Base-by-base conservation (phyloP, 1,139 yeast species). In the Sugiyamaella japonica region DNA sequence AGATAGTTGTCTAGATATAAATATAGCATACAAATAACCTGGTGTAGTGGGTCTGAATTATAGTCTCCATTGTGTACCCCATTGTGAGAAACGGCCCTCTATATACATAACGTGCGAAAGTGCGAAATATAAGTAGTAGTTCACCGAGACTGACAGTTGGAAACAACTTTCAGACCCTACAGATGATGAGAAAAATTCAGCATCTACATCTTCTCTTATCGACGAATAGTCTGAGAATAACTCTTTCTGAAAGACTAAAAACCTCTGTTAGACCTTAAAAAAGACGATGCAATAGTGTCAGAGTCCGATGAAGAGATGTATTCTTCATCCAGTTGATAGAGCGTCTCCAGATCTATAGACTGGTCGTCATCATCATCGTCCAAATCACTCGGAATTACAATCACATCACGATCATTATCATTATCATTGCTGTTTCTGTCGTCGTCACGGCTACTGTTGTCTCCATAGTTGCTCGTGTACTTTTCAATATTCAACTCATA, bases 381-480 rank as follows among this genome's bases (percentile, higher is more conserved):
- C 15, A 47, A 47, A 36, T 47, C 50, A 36, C 50, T 47, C 15
- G 50, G 50, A 29, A 47, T 28, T 7, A 47, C 23, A 16, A 47
- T 37, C 25, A 20, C 25, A 3, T 20, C 25, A 20, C 6, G 25
- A 16, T 15, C 36, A 5, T 46, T 43, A 20, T 13, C 15, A 12
- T 13, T 17, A 45, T 34, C 31, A 39, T 47, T 28, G 13, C 16
- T 16, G 15, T 6, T 40, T 16, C n/a, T 31, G 9, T 17, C 31
- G n/a, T 20, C 32, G n/a, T 40, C 32, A 17, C 43, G 17, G 23
- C 43, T 17, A 15, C 28, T 31, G 36, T 25, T n/a, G 9, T 17
- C 25, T 20, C 25, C 46, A 16, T 42, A 28, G 8, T 16, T 15
- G 20, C 40, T 44, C 5, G 38, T 32, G 40, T 44, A 44, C 13